Evolutionary conservation across 1,284 basidiomycete genomes (phyloP).

Genomic region (Moniliophthora roreri): DNA sequence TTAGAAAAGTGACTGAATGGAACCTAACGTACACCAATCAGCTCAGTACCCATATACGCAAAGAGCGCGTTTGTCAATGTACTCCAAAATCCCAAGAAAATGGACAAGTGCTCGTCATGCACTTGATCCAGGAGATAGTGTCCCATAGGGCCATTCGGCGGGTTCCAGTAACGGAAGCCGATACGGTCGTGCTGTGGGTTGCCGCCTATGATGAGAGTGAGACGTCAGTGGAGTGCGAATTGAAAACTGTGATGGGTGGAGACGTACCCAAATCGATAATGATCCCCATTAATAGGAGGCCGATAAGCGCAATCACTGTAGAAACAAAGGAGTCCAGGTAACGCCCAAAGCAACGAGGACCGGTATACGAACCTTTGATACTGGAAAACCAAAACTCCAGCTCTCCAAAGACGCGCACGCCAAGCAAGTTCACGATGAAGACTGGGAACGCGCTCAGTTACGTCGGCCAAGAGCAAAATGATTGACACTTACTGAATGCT

Average conservation of each 20-base stretch:
- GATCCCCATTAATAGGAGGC: slow-evolving; percentile 60
- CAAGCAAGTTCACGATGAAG: slow-evolving; percentile 54
- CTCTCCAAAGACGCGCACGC: slow-evolving; percentile 55
- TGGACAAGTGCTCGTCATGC: slow-evolving; percentile 43
- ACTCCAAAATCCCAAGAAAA: slow-evolving; percentile 65
- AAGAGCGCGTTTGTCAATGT: slow-evolving; percentile 48
- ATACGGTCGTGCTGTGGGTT: slow-evolving; percentile 64
- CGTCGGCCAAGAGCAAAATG: not conserved
- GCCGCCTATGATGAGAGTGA: slow-evolving; percentile 41
- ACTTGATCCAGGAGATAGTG: slow-evolving; percentile 44
- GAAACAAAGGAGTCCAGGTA: not conserved
- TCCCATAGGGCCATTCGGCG: slow-evolving; percentile 46
- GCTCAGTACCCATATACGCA: slow-evolving; percentile 48
- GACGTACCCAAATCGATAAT: slow-evolving; percentile 47
- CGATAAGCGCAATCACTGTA: slow-evolving; percentile 54
- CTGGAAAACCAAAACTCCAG: slow-evolving; percentile 57
- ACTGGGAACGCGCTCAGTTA: slow-evolving; percentile 33
- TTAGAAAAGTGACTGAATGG: not conserved
- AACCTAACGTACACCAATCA: slow-evolving; percentile 40
- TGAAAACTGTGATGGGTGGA: not conserved
- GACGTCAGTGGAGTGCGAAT: slow-evolving; percentile 5
- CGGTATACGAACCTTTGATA: no score
- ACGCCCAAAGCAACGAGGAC: not conserved
- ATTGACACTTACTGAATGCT: slow-evolving; percentile 41
- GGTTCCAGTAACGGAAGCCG: slow-evolving; percentile 61